Evolutionary conservation across 2,329 filamentous ascomycete species (phyloP), one percentile per base, ranked within the genome.

Genomic region (Colletotrichum salicis): DNA sequence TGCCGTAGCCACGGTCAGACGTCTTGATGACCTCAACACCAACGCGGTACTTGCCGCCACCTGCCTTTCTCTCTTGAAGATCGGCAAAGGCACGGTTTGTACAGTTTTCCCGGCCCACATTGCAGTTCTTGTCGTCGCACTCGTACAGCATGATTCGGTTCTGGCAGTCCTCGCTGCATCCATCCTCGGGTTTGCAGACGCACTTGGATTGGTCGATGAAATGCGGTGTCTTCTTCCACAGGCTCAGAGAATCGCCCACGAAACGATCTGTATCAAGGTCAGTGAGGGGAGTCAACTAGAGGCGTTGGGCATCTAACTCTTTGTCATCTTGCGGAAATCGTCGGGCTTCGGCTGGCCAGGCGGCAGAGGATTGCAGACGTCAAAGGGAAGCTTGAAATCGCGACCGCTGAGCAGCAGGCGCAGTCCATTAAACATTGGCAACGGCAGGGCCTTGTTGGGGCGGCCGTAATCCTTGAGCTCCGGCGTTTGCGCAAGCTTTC

Each of bases 81-180:
- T 93, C 90, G 35, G 94, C 91, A 82, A 99, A 99, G 27, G 93
- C 92, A 33, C 96, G 93, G 79, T 99, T 99, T 31, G 90, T 90
- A 81, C 96, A 99, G 60, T 86, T 79, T 24, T 90, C 87, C n/a
- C 89, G 86, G 52, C 93, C 92, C 19, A 96, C 85, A 70, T 91
- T 93, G 85, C 96, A 99, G 80, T 98, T 99, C 69, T 88, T 92
- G 58, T 92, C 89, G 80, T 98, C 94, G 80, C 96, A 99, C 83
- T 99, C 96, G 81, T 98, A 98, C 67, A 97, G 91, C 95, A 98
- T 98, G 81, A 95, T 95, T 73, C 95, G 89, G 81, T 99, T 99
- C 79, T 97, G 93, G 82, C 96, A 99, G 77, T 93, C 89, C 74
- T 98, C 94, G 74, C 91, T 93, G 78, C 96, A 98, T 45, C 94